Base-by-base conservation (phyloP, 2,329 filamentous ascomycete genomes). In the Penicillium thymicola region DNA sequence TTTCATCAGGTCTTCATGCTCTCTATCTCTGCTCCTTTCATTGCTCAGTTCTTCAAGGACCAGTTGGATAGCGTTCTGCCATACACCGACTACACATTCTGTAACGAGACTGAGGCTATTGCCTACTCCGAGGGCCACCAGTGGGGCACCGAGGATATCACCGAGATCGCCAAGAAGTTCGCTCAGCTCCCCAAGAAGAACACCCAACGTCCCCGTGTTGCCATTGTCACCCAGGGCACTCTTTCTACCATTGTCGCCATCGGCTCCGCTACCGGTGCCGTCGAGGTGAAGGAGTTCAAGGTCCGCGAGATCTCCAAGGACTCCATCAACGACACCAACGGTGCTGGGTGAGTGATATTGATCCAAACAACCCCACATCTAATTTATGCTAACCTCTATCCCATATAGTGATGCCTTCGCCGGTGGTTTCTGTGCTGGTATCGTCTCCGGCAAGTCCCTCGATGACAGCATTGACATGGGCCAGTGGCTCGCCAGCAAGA, bases 41-140 rank as follows among this genome's bases (percentile, higher is more conserved):
- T 99, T 71, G 81, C 89, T 38, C 89, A 96, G 74, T 96, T 97
- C 84, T 99, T 97, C 88, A 97, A 97, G 83, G 92, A 97, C 48
- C 89, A 86, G 64, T 85, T 99, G 46, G 91, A 96, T 77, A 87
- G 86, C 68, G 88, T 89, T 53, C 82, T 91, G 51, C 89, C 89
- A 30, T 97, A 96, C 85, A 95, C 92, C 82, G 92, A 97, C 80
- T 95, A 93, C 78, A 82, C 97, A 60, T 89, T 99, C 75, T 93
- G 92, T 72, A 99, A 99, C 80, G 94, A 99, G 86, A 89, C 90
- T 64, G 94, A 99, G 81, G 93, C 92, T 47, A 85, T 87, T 66
- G 82, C 92, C 55, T 99, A 93, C 78, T 90, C 92, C 64, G 87
- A 92, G 75, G 87, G 87, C 57, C 92, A 96, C 77, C 81, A 81